Base-by-base conservation (phyloP, 1,284 basidiomycete genomes). In the Trichosporon asahii region DNA sequence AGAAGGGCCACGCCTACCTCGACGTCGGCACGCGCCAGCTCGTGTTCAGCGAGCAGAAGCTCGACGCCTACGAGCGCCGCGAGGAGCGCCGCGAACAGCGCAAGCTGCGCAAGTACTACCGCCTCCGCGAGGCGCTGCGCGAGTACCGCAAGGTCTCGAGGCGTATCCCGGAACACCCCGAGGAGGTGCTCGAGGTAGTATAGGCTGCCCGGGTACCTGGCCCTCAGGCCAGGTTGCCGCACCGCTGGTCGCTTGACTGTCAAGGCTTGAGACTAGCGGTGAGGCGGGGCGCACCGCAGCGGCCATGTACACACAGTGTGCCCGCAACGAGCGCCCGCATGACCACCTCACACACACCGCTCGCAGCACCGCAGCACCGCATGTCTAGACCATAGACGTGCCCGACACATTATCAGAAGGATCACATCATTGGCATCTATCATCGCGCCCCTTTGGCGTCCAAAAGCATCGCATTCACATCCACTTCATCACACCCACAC, bases 61-160 rank as follows among this genome's bases (percentile, higher is more conserved):
- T 61, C 15, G 57, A 61, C 57, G 57, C 57, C 15, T 31, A 61
- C 57, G 57, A 61, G 29, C 57, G 57, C 57, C 27, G 57, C 57
- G 18, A 61, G 29, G 57, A 31, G 57, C 57, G 57, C 57, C 27
- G 27, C 18, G 27, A 31, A 33, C 27, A 31, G 27, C 57, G 57
- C 57, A 31, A 29, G 18, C 57, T 61, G 8, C 57, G 57, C 57
- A 61, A 61, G 57, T 61, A 61, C 57, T 61, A 61, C 27, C 57
- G 57, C 15, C 57, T 61, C 21, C 49, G 49, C 11, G 49, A 53
- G 49, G 49, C 49, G 49, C n/a, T 53, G 21, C 49, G 49, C 6
- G 21, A 53, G 49, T 53, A 53, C 49, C 49, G 49, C 11, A 12
- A 37, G 35, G 3, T 2, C 49, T 7, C 8, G 7, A 18, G 21